These are phyloP conservation scores for Aspergillus sp. DNA, from an alignment of 2,329 filamentous ascomycete species.

Conservation along the genomic window DNA sequence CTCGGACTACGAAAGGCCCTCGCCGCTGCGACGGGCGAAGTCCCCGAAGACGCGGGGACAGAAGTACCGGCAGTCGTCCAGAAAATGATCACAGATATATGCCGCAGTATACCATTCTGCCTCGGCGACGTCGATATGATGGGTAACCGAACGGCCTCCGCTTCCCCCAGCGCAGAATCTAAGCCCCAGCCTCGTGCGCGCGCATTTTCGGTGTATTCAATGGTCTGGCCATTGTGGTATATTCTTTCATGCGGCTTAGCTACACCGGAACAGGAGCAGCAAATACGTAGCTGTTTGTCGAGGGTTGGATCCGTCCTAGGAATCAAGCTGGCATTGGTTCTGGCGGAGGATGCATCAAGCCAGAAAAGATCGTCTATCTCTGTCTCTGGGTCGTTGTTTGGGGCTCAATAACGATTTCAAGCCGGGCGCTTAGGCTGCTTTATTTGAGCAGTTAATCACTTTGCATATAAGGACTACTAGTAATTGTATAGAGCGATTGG, in stretches of 20 bases:
- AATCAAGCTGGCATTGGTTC: slow-evolving; percentile 33
- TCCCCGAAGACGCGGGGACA: background rate
- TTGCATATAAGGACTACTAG: background rate
- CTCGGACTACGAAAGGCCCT: slow-evolving; percentile 25
- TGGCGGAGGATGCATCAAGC: slow-evolving; percentile 20
- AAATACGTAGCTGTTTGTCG: slow-evolving; percentile 27
- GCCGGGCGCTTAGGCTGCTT: background rate
- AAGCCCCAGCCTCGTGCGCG: slow-evolving; percentile 23
- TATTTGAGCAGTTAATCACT: background rate
- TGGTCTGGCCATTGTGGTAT: slow-evolving; percentile 42
- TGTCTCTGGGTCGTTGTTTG: background rate
- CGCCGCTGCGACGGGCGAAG: background rate
- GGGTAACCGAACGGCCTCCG: slow-evolving; percentile 23
- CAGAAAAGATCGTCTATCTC: background rate
- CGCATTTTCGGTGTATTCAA: slow-evolving; percentile 31
- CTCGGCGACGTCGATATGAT: slow-evolving; percentile 33
- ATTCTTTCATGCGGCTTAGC: slow-evolving; percentile 33
- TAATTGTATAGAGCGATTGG: background rate
- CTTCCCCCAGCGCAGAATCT: slow-evolving; percentile 1
- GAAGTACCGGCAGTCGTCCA: slow-evolving; percentile 18
- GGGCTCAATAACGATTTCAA: background rate
- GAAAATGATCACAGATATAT: slow-evolving; percentile 36
- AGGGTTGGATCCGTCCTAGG: slow-evolving; percentile 33
- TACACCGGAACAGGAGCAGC: slow-evolving; percentile 27
- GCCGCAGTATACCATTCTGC: slow-evolving; percentile 35